phyloP scores from a whole-genome alignment of 345 rosid genomes.

The Raphanus sativus region DNA sequence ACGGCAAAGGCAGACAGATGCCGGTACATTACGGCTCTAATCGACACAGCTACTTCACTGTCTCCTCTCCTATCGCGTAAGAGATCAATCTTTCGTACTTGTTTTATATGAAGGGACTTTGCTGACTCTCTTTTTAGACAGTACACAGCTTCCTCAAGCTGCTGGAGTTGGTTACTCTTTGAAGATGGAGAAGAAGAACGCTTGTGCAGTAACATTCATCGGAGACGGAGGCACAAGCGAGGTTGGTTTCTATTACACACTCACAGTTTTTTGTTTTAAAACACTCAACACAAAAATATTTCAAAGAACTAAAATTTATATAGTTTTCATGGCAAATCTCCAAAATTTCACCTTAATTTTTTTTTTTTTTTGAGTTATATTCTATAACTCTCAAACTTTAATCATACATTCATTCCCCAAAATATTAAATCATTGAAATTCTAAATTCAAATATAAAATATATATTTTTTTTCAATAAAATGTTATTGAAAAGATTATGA shows the following conservation, averaged over 20 bases:
- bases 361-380: no score
- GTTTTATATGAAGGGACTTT: neutral
- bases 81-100: neutral
- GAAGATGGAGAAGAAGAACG: constrained; percentile 70
- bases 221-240: constrained; percentile 90
- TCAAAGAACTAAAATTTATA: neutral
- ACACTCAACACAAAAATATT: neutral
- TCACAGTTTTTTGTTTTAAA: neutral
- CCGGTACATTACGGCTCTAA: constrained; percentile 78
- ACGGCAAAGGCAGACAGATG: constrained; percentile 88
- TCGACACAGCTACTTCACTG: constrained; percentile 59
- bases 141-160: constrained; percentile 84
- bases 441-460: neutral
- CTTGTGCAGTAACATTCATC: constrained; percentile 58
- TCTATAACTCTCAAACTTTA: neutral
- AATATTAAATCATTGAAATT: neutral
- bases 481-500: no score
- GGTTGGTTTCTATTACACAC: constrained; percentile 38
- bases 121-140: constrained; percentile 24
- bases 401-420: neutral
- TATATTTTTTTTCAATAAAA: no score
- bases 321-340: neutral
- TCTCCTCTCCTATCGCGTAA: constrained; percentile 83
- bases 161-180: constrained; percentile 74
- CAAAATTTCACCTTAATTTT: neutral